These are phyloP conservation scores for Ganoderma sinense DNA, from an alignment of 1,284 basidiomycete species.

Conservation along the genomic window DNA sequence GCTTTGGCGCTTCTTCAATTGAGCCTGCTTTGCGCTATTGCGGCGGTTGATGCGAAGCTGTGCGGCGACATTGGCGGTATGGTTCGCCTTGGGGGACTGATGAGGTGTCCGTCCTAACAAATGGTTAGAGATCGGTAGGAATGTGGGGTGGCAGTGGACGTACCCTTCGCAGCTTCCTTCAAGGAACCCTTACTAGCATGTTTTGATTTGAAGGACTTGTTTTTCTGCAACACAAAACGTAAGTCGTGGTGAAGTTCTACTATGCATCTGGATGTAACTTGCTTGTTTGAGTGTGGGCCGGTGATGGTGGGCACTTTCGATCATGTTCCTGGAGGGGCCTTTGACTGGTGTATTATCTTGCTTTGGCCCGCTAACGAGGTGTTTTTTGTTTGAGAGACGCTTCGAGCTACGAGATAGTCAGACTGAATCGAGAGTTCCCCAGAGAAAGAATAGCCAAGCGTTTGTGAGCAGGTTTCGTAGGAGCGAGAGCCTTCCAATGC, in stretches of 20 bases:
- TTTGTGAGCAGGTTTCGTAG: background rate
- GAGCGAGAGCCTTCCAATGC: too few relatives aligned
- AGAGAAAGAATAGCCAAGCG: background rate
- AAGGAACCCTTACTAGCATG: constrained; percentile 86
- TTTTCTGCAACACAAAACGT: constrained; percentile 57
- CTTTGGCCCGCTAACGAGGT: background rate
- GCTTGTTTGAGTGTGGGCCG: constrained; percentile 89
- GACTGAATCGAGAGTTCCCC: background rate
- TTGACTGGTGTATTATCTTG: background rate
- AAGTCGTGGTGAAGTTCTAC: constrained; percentile 1
- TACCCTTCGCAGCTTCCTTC: constrained; percentile 86
- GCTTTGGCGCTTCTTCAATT: constrained; percentile 74
- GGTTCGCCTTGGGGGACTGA: constrained; percentile 58
- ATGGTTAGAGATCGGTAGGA: background rate
- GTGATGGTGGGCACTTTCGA: constrained; percentile 56
- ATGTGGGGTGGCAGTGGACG: constrained; percentile 18
- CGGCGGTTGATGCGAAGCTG: constrained; percentile 75
- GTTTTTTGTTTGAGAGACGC: background rate
- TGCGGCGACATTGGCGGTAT: constrained; percentile 50
- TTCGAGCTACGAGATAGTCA: background rate
- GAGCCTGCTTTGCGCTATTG: constrained; percentile 83
- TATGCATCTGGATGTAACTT: constrained; percentile 25
- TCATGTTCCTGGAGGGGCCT: constrained; percentile 14
- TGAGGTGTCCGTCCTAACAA: constrained; percentile 37
- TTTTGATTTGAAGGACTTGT: constrained; percentile 90